phyloP scores from a whole-genome alignment of 2,329 filamentous ascomycete species.

The Aspergillus phoenicis region DNA sequence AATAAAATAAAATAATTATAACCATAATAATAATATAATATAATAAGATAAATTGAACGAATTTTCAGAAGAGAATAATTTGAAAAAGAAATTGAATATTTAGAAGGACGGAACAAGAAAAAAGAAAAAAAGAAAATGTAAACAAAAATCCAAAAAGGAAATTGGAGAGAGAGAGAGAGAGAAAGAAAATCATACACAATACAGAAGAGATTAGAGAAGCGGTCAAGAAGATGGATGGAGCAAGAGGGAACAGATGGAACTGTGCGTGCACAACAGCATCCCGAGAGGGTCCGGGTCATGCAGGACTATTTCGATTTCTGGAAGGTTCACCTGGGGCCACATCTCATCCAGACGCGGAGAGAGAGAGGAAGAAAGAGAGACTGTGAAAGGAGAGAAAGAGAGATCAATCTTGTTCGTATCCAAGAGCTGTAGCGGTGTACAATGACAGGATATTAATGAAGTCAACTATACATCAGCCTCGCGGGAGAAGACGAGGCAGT shows the following conservation, averaged over 20 bases:
- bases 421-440: slow-evolving; percentile 8
- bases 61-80: background rate
- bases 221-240: slow-evolving; percentile 15
- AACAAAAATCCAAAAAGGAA: background rate
- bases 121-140: background rate
- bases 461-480: slow-evolving; percentile 8
- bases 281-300: background rate
- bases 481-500: background rate
- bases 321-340: slow-evolving; percentile 4
- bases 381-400: too few relatives aligned
- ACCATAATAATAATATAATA: background rate
- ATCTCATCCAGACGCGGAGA: background rate
- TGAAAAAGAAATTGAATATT: too few relatives aligned
- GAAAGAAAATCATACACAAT: background rate
- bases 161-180: slow-evolving; percentile 12
- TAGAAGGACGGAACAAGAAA: background rate
- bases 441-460: background rate
- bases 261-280: background rate
- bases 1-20: background rate
- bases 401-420: background rate
- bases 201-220: slow-evolving; percentile 9
- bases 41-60: background rate
- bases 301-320: slow-evolving; percentile 3
- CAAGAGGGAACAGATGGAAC: background rate
- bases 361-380: background rate